Evolutionary conservation across 305 asterid genomes (phyloP), one percentile per base, ranked within the genome.

Genomic region (Fraxinus platypoda): DNA sequence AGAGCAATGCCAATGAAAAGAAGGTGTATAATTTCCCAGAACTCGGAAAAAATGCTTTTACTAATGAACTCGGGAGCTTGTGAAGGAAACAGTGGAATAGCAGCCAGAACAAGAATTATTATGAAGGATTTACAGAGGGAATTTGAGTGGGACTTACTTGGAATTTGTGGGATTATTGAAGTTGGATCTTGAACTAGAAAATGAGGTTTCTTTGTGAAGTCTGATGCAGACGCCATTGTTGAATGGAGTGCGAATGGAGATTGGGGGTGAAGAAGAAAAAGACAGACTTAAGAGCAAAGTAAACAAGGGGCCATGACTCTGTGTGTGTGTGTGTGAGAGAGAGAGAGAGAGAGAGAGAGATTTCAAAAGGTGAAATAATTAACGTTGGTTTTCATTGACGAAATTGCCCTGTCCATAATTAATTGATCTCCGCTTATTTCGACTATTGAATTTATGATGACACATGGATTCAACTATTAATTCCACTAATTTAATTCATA

Each of bases 11-110:
- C 98, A 75, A 93, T 88, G 87, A 93, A 90, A 34, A 93, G 81
- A 35, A 95, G 98, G 86, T 92, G 96, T 9, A 93, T 76, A 30
- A 92, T 90, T 86, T 95, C 98, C 98, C 98, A 95, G 34, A 91
- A 85, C 46, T 90, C 84, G 31, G 90, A 81, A 25, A 90, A 62
- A 52, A 90, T 15, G 71, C 64, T 82, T 43, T 87, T 87, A 59
- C 75, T 83, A 76, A 92, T 76, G 89, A 91, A 93, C n/a, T 85
- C 94, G 3, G 98, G 98, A 21, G 97, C 93, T 89, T 90, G 94
- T 17, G 97, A 90, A 23, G 98, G 98, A 80, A 95, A 92, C 1
- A 91, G 83, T 8, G 94, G 94, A 72, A 93, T 83, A 78, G 83
- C 80, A 46, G 94, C 88, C 85, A 95, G 87, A 71, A 91, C 89